These are phyloP conservation scores for Metroxylon sagu DNA, from an alignment of 176 grass and related monocot genomes.

Conservation along the genomic window DNA sequence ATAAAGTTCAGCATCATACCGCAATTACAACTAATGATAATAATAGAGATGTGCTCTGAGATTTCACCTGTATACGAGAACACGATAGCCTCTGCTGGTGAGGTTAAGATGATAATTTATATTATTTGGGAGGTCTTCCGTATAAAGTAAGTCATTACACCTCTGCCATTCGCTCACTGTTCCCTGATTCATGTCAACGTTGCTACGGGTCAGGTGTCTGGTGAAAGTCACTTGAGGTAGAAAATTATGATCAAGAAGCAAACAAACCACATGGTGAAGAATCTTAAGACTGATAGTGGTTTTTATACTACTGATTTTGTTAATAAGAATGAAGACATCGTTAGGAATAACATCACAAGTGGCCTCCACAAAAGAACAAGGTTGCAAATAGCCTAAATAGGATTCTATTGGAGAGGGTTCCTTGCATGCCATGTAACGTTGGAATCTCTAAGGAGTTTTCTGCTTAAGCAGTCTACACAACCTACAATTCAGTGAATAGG, in stretches of 20 bases:
- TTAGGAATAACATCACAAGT: too few relatives aligned
- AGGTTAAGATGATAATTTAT: not conserved
- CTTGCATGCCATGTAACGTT: constrained; percentile 20
- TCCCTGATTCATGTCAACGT: too few relatives aligned
- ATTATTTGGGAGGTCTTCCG: not conserved
- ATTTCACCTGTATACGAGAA: not conserved
- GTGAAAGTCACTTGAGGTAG: too few relatives aligned
- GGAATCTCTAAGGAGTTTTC: not conserved
- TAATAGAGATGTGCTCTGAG: not conserved
- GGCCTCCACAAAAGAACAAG: constrained; percentile 4
- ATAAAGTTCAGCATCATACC: not conserved
- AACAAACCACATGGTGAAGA: too few relatives aligned
- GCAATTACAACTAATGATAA: not conserved
- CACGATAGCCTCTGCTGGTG: not conserved
- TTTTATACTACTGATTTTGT: too few relatives aligned
- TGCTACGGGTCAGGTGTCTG: too few relatives aligned
- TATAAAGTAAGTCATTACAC: not conserved
- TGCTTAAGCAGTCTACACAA: not conserved
- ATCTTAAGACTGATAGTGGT: too few relatives aligned
- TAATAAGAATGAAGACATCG: too few relatives aligned
- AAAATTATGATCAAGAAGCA: too few relatives aligned
- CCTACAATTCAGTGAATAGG: constrained; percentile 1
- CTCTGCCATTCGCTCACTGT: not conserved
- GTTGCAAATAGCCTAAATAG: constrained; percentile 16
- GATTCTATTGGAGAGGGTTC: constrained; percentile 11